phyloP scores from a whole-genome alignment of 192 early-diverging fungal genomes.

The Linderina pennispora region DNA sequence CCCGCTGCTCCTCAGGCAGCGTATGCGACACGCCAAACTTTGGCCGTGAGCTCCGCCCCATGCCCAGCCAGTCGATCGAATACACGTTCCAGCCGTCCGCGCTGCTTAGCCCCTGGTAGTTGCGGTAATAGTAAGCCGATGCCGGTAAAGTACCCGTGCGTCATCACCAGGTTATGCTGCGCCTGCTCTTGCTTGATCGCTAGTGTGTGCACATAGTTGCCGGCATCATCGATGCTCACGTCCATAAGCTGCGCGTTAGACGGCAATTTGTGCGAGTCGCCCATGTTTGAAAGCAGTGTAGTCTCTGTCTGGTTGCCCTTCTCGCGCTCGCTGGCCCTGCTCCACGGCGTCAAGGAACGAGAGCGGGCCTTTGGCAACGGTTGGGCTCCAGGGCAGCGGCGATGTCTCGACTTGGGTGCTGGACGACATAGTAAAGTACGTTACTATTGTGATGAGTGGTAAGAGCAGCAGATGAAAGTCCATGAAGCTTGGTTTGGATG shows the following conservation, averaged over 20 bases:
- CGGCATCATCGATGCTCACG: constrained; percentile 28
- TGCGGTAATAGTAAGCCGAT: constrained; percentile 48
- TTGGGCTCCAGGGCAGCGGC: neutral
- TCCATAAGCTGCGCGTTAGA: constrained; percentile 15
- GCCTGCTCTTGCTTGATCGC: constrained; percentile 13
- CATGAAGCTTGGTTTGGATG: neutral
- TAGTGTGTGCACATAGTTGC: constrained; percentile 46
- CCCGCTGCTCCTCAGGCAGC: constrained; percentile 47
- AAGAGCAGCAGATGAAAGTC: neutral
- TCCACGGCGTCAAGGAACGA: neutral
- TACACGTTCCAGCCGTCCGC: constrained; percentile 37
- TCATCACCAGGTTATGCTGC: constrained; percentile 36
- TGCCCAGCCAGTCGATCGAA: constrained; percentile 88
- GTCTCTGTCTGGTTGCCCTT: neutral
- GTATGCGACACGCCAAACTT: constrained; percentile 48
- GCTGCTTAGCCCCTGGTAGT: constrained; percentile 37
- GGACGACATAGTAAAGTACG: no score
- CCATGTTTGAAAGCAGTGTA: neutral
- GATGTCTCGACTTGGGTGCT: no score
- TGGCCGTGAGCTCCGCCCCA: constrained; percentile 81
- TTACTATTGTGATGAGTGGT: neutral
- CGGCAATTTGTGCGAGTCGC: no score
- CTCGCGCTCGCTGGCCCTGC: neutral
- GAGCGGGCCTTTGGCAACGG: neutral
- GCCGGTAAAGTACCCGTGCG: constrained; percentile 47